Percentiles rank a stretch among this genome's conserved stretches.
phyloP scores from a whole-genome alignment of 306 rosid genomes.

The Sicyos edulis region DNA sequence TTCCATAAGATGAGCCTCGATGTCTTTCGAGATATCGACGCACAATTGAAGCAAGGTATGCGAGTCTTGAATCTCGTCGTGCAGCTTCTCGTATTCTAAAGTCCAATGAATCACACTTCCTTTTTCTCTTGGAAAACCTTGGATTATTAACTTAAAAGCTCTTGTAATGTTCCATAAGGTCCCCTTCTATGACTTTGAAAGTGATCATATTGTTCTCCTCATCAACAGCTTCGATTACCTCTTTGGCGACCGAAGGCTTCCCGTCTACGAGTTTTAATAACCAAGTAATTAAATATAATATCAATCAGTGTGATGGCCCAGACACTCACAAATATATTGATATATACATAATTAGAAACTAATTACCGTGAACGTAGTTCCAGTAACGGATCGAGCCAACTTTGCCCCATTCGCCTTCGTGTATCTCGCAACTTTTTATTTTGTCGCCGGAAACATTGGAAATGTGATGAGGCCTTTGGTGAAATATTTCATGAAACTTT shows the following conservation, averaged over 20 bases:
- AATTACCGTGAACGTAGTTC: slow-evolving; percentile 19
- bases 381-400: slow-evolving; percentile 1
- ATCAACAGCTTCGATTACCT: not conserved
- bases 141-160: not conserved
- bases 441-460: not conserved
- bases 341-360: too few species aligned
- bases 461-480: slow-evolving; percentile 4
- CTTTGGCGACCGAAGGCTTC: not conserved
- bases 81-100: slow-evolving; percentile 6
- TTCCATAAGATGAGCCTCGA: not conserved
- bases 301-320: too few species aligned
- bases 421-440: not conserved
- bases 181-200: slow-evolving; percentile 8
- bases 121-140: not conserved
- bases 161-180: not conserved
- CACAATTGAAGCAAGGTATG: not conserved
- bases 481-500: not conserved
- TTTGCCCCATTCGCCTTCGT: slow-evolving; percentile 19
- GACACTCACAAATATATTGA: too few species aligned
- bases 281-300: too few species aligned
- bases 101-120: slow-evolving; percentile 12
- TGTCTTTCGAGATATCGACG: not conserved
- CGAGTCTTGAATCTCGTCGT: not conserved
- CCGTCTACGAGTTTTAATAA: slow-evolving; percentile 12
- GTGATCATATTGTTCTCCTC: not conserved